Percentiles rank a stretch among this genome's conserved stretches.
Evolutionary conservation across 768 basidiomycete species (phyloP).

Genomic region (Calocybe indica): DNA sequence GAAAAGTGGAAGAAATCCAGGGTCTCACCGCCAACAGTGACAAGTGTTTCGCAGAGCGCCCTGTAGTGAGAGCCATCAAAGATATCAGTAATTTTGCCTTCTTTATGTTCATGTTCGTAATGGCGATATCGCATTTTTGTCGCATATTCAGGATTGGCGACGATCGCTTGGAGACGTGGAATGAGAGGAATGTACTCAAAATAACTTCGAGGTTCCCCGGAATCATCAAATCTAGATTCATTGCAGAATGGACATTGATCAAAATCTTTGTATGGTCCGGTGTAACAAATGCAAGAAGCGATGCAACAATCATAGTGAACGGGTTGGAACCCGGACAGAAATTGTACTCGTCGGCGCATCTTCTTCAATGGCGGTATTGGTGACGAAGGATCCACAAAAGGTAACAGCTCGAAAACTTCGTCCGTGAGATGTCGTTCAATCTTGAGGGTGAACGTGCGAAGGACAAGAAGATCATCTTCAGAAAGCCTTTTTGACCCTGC

Average conservation of each 20-base stretch:
- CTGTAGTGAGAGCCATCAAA: neutral
- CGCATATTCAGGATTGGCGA: neutral
- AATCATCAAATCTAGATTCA: slow-evolving; percentile 13
- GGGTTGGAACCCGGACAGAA: slow-evolving; percentile 25
- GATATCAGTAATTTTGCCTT: neutral
- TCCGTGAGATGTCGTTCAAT: slow-evolving; percentile 18
- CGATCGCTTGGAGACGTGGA: neutral
- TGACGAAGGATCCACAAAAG: slow-evolving; percentile 14
- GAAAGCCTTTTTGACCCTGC: slow-evolving; percentile 5
- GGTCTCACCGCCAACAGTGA: neutral
- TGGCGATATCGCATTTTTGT: neutral
- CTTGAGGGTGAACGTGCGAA: slow-evolving; percentile 23
- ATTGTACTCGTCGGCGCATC: slow-evolving; percentile 14
- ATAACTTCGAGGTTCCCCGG: slow-evolving; percentile 14
- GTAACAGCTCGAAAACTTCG: slow-evolving; percentile 18
- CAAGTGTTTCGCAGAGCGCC: neutral
- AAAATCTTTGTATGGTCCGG: slow-evolving; percentile 21
- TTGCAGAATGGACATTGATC: slow-evolving; percentile 30
- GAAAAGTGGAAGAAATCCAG: neutral
- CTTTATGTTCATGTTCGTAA: neutral
- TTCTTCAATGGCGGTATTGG: slow-evolving; percentile 11
- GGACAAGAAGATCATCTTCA: slow-evolving; percentile 16
- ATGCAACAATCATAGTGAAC: slow-evolving; percentile 33
- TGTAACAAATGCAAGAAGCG: slow-evolving; percentile 33
- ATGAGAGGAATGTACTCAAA: neutral